phyloP scores from a whole-genome alignment of 2,329 filamentous ascomycete species.

The Aspergillus sp. region DNA sequence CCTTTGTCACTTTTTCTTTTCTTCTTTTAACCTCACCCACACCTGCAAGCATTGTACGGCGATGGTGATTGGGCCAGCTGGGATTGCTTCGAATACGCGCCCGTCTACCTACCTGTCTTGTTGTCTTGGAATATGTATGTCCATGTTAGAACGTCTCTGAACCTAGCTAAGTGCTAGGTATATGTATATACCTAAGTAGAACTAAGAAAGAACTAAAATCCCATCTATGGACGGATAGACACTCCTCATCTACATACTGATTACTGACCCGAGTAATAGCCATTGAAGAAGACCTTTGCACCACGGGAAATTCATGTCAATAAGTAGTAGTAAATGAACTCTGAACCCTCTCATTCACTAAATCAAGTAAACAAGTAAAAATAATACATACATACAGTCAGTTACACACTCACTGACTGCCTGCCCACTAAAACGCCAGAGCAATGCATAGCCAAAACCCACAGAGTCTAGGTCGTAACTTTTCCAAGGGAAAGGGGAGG shows the following conservation, averaged over 20 bases:
- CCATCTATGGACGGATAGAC: not conserved
- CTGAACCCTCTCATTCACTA: not conserved
- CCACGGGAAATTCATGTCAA: no score
- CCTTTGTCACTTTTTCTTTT: not conserved
- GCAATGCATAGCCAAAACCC: slow-evolving; percentile 29
- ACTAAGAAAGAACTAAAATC: not conserved
- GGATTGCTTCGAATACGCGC: no score
- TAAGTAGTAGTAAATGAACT: not conserved
- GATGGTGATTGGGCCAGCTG: not conserved
- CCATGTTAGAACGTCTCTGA: not conserved
- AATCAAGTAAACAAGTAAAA: no score
- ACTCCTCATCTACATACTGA: not conserved
- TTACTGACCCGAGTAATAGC: no score
- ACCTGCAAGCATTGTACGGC: not conserved
- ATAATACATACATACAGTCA: not conserved
- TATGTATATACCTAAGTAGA: slow-evolving; percentile 2
- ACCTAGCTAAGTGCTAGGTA: not conserved
- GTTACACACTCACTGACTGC: not conserved
- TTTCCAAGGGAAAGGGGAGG: not conserved
- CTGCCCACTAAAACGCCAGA: slow-evolving; percentile 25
- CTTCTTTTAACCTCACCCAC: not conserved
- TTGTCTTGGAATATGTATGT: slow-evolving; percentile 1
- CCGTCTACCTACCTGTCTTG: not conserved
- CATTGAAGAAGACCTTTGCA: no score
- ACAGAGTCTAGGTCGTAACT: slow-evolving; percentile 12